Percentiles rank a stretch among this genome's conserved stretches.
These are phyloP conservation scores for Tremella fuciformis DNA, from an alignment of 768 basidiomycete species.

Conservation along the genomic window DNA sequence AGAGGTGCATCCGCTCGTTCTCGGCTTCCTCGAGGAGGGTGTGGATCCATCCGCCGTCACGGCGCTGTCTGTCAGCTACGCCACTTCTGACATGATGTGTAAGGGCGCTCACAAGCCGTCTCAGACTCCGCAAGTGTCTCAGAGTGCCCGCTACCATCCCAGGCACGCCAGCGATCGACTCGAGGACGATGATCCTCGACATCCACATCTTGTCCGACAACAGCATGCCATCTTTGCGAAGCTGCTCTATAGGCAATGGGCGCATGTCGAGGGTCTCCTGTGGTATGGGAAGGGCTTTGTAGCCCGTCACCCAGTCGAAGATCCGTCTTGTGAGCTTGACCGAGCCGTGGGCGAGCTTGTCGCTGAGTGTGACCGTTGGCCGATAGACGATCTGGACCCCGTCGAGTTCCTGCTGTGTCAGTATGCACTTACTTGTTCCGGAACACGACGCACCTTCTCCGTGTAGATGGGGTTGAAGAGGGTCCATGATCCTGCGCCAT, in stretches of 20 bases:
- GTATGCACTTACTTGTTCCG: not conserved
- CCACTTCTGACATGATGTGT: not conserved
- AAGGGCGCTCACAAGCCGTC: conserved; percentile 67
- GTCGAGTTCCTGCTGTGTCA: conserved; percentile 40
- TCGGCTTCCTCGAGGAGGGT: conserved; percentile 91
- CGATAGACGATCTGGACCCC: conserved; percentile 66
- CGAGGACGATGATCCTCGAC: conserved; percentile 66
- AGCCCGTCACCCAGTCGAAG: conserved; percentile 82
- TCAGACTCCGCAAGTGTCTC: conserved; percentile 80
- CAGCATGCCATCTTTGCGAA: conserved; percentile 70
- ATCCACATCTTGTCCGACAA: conserved; percentile 73
- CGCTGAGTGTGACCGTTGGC: conserved; percentile 64
- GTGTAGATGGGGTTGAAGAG: conserved; percentile 91
- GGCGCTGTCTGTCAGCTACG: conserved; percentile 51
- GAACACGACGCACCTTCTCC: conserved; percentile 33
- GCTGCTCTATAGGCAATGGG: conserved; percentile 68
- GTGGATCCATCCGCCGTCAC: conserved; percentile 78
- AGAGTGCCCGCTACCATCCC: conserved; percentile 70
- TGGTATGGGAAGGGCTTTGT: conserved; percentile 68
- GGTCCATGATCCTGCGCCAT: conserved; percentile 62
- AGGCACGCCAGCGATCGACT: conserved; percentile 89
- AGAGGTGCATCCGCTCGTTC: conserved; percentile 94
- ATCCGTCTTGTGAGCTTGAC: conserved; percentile 56
- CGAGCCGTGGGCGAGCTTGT: conserved; percentile 68
- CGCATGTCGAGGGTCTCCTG: conserved; percentile 47